Percentiles rank a stretch among this genome's conserved stretches.
These are phyloP conservation scores for Exsudoporus frostii DNA, from an alignment of 768 basidiomycete genomes.

Conservation along the genomic window DNA sequence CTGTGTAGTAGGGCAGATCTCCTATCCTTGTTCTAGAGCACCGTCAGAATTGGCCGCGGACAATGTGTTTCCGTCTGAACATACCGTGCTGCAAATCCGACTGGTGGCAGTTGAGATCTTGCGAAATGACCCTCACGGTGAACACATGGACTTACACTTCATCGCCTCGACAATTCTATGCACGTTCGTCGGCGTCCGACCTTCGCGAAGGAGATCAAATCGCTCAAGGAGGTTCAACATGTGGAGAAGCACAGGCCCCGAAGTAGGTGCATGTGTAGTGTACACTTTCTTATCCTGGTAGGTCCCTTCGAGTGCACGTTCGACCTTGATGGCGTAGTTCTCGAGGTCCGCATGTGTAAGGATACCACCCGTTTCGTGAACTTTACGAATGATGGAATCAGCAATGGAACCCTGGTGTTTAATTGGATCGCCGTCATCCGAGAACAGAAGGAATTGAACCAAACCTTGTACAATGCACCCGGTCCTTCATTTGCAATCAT, in stretches of 20 bases:
- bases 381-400: constrained; percentile 69
- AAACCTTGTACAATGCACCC: constrained; percentile 77
- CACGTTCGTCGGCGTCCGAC: constrained; percentile 57
- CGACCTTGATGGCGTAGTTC: constrained; percentile 64
- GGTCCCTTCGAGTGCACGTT: constrained; percentile 71
- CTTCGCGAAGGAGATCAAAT: constrained; percentile 51
- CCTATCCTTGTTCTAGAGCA: constrained; percentile 71
- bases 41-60: constrained; percentile 6
- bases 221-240: constrained; percentile 89
- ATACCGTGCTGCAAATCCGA: constrained; percentile 64
- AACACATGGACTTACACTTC: constrained; percentile 59
- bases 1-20: constrained; percentile 64
- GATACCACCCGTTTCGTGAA: constrained; percentile 73
- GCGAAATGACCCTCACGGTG: constrained; percentile 8
- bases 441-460: constrained; percentile 14
- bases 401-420: constrained; percentile 66
- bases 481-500: constrained; percentile 74
- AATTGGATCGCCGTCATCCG: constrained; percentile 7
- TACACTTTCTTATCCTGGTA: constrained; percentile 80
- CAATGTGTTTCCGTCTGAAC: constrained; percentile 10
- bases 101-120: constrained; percentile 26
- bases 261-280: constrained; percentile 80
- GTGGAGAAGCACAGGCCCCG: constrained; percentile 86
- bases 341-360: constrained; percentile 71
- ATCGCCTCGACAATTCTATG: constrained; percentile 83